Evolutionary conservation across 768 basidiomycete species (phyloP).

Genomic region (Naganishia randhawae): DNA sequence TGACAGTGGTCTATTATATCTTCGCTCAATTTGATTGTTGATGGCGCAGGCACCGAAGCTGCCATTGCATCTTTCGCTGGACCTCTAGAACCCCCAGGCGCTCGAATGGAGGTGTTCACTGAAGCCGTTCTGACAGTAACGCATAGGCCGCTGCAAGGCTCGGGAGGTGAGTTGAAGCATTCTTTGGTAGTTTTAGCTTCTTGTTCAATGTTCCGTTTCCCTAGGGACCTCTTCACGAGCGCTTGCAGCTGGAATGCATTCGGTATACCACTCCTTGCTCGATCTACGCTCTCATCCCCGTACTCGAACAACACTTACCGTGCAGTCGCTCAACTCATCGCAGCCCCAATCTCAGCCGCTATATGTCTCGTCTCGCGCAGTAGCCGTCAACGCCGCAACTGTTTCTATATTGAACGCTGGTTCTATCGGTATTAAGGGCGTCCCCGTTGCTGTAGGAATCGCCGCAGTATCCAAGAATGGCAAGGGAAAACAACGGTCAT

Average conservation of each 20-base stretch:
- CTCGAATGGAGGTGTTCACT: conserved; percentile 51
- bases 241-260: conserved; percentile 39
- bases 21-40: not conserved
- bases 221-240: conserved; percentile 38
- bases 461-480: conserved; percentile 25
- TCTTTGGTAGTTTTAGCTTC: not conserved
- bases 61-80: conserved; percentile 51
- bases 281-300: conserved; percentile 50
- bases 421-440: conserved; percentile 41
- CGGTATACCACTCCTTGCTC: conserved; percentile 48
- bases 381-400: conserved; percentile 49
- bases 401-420: conserved; percentile 49
- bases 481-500: not conserved
- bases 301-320: conserved; percentile 51
- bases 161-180: conserved; percentile 41
- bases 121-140: conserved; percentile 52
- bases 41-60: conserved; percentile 25
- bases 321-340: conserved; percentile 50
- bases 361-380: conserved; percentile 38
- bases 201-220: not conserved
- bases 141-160: conserved; percentile 50
- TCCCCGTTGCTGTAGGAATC: conserved; percentile 42
- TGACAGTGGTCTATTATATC: not conserved
- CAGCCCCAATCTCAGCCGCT: conserved; percentile 23
- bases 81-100: conserved; percentile 50